Base-by-base conservation (phyloP, 495 filamentous ascomycete species). In the Parathielavia hyrcaniae region DNA sequence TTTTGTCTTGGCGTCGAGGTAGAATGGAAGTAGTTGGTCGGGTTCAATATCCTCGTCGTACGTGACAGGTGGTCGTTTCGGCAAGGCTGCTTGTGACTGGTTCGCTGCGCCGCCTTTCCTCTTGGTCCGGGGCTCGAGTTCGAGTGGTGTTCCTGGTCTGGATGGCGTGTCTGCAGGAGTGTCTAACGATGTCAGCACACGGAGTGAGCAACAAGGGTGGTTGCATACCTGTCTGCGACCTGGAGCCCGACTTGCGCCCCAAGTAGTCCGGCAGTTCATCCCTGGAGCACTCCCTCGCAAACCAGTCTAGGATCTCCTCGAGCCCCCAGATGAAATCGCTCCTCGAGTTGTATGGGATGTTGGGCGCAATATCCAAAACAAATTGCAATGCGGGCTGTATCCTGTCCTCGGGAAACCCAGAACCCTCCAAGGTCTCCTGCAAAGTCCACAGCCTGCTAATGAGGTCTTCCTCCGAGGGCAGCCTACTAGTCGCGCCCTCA, bases 251-350 rank as follows among this genome's bases (percentile, higher is more conserved):
- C 38, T 70, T 70, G 39, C 62, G 60, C 36, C 70, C 74, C 10
- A 83, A 83, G 70, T 91, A 92, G 47, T 83, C 82, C 2, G 85
- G 84, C 34, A 93, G 78, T 64, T 92, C 86, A 6, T 82, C 79
- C 60, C 75, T 73, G 16, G 79, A 72, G 64, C 83, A 86, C 61
- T 90, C 79, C 59, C 87, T 74, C 20, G 89, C 88, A 19, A 97
- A 75, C 89, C 88, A 96, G 63, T 95, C 88, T 32, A 97, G 62
- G n/a, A 82, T 81, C 67, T 93, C 90, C 57, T 93, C 86, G 47
- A 97, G 72, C 19, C 91, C 91, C 86, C 90, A 95, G 12, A 89
- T 78, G 5, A 75, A 70, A 41, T 93, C 89, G 26, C 67, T 57
- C 58, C 84, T 87, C 61, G 61, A 73, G 9, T 74, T 74, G 35